Base-by-base conservation (phyloP, 1,284 basidiomycete genomes). In the Austropuccinia psidii region DNA sequence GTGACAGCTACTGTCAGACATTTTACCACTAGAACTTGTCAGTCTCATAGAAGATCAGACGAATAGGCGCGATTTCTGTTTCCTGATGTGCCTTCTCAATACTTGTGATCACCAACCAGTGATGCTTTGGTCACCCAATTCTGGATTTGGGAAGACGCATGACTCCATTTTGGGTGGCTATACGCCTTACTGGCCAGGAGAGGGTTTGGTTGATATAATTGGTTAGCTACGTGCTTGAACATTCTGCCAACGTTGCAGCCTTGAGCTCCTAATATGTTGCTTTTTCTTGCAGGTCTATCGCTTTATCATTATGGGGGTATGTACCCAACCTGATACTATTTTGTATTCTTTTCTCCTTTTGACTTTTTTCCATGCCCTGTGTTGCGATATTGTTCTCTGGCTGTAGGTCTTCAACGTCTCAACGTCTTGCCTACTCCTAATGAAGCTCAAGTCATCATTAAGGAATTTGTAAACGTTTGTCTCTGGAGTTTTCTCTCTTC, bases 251-350 rank as follows among this genome's bases (percentile, higher is more conserved):
- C 9, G 5, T 24, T 37, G 39, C 31, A 2, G 19, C 31, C 29
- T 24, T 31, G 5, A 11, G 4, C 8, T 21, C 19, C 29, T 31
- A 31, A 29, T 15, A 15, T 31, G 31, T 35, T 35, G 24, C 13
- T 8, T 49, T 19, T 9, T 45, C 41, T 9, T 45, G 41, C 37
- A 73, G 70, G 58, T 13, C 47, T 73, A 24, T 64, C 60, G 24
- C 64, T 73, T 47, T 73, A 73, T 52, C 70, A 73, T 52, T 73
- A 62, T 55, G 70, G 70, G 24, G 70, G 70, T 73, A 54, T 29
- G 43, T 29, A 27, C 24, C 9, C 5, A 31, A 47, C 7, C 15
- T 33, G 31, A n/a, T n/a, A 13, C 45, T 49, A 27, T 68, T 1
- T 45, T 45, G 6, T 62, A 4, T 45, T 62, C 13, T 21, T 15